Percentiles rank a stretch among this genome's conserved stretches.
These are phyloP conservation scores for Candida sanyaensis DNA, from an alignment of 1,139 yeast species.

Conservation along the genomic window DNA sequence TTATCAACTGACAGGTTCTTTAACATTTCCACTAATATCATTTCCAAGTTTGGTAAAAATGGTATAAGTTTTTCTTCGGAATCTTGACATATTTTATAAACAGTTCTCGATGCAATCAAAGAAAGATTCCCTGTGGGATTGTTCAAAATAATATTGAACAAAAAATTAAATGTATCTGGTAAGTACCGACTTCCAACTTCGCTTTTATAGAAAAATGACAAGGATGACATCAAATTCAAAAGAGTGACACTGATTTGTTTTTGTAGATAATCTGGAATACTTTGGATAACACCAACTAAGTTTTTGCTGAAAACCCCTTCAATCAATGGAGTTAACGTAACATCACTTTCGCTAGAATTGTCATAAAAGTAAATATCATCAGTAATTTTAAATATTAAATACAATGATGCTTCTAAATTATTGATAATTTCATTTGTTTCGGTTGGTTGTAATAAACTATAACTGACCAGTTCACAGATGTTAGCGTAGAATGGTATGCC, in stretches of 20 bases:
- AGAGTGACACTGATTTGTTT: constrained; percentile 14
- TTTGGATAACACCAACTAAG: constrained; percentile 24
- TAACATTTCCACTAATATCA: constrained; percentile 54
- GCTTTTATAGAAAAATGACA: constrained; percentile 54
- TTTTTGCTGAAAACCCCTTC: constrained; percentile 26
- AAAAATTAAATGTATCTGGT: constrained; percentile 50
- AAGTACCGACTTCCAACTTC: constrained; percentile 39
- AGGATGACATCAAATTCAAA: constrained; percentile 40
- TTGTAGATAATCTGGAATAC: constrained; percentile 11
- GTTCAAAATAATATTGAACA: constrained; percentile 35
- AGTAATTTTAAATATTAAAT: constrained; percentile 56
- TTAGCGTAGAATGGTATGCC: constrained; percentile 56
- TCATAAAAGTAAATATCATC: constrained; percentile 51
- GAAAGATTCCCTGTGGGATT: constrained; percentile 23
- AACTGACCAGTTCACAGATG: constrained; percentile 45
- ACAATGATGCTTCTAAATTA: constrained; percentile 71
- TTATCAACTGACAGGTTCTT: constrained; percentile 45
- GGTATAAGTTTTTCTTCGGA: constrained; percentile 50
- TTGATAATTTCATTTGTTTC: constrained; percentile 6
- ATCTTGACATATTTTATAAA: constrained; percentile 61
- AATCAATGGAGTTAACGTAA: constrained; percentile 27
- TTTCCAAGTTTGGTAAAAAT: constrained; percentile 54
- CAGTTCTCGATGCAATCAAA: constrained; percentile 55
- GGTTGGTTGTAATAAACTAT: constrained; percentile 16
- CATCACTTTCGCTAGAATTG: constrained; percentile 36